These are phyloP conservation scores for Wickerhamiella azyma DNA, from an alignment of 805 yeast species.

Conservation along the genomic window DNA sequence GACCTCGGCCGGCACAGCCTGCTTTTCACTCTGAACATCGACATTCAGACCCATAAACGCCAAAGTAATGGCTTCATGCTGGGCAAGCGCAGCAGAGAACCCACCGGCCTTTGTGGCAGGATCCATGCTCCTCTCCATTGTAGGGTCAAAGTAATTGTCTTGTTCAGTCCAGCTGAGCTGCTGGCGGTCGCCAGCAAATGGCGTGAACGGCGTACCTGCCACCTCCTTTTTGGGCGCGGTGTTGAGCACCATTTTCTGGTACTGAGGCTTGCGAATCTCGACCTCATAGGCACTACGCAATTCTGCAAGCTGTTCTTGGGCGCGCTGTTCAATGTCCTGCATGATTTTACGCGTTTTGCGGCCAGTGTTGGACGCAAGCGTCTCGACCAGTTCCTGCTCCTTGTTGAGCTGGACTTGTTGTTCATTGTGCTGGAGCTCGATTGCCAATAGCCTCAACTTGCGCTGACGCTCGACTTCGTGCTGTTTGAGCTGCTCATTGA, in stretches of 20 bases:
- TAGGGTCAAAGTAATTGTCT: slow-evolving; percentile 48
- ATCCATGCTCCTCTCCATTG: slow-evolving; percentile 36
- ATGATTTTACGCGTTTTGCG: slow-evolving; percentile 36
- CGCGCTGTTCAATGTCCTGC: slow-evolving; percentile 38
- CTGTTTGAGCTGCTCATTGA: slow-evolving; percentile 47
- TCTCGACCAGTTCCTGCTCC: slow-evolving; percentile 43
- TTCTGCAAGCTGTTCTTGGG: slow-evolving; percentile 49
- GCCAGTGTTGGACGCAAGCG: slow-evolving; percentile 31
- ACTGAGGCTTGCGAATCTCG: slow-evolving; percentile 23
- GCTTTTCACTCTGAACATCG: slow-evolving; percentile 48
- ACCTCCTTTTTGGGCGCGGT: slow-evolving; percentile 15
- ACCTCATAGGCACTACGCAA: slow-evolving; percentile 46
- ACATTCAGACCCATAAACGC: slow-evolving; percentile 88
- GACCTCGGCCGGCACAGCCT: neutral
- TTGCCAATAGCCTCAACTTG: slow-evolving; percentile 38
- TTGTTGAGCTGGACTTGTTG: slow-evolving; percentile 29
- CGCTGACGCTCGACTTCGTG: slow-evolving; percentile 54
- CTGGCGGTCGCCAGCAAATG: slow-evolving; percentile 82
- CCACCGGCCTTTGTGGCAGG: slow-evolving; percentile 75
- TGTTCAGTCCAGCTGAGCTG: slow-evolving; percentile 35
- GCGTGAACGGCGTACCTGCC: slow-evolving; percentile 61
- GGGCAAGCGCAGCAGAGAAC: slow-evolving; percentile 55
- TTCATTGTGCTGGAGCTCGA: slow-evolving; percentile 49
- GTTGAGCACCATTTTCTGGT: slow-evolving; percentile 22
- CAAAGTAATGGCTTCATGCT: slow-evolving; percentile 64